phyloP scores from a whole-genome alignment of 1,139 yeast species.

The Yamadazyma sp. region DNA sequence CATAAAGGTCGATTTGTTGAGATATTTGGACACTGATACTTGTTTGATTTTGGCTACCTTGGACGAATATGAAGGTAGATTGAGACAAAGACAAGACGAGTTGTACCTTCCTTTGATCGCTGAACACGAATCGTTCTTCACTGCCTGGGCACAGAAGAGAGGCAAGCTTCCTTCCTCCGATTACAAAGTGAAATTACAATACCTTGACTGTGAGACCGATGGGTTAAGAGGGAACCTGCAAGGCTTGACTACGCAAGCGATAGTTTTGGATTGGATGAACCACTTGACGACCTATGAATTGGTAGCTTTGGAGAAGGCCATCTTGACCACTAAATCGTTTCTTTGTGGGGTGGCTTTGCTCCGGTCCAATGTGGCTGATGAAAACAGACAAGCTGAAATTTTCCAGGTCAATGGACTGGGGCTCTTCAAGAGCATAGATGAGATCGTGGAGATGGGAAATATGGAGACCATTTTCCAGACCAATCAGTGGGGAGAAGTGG shows the following conservation, averaged over 20 bases:
- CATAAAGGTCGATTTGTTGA: conserved; percentile 57
- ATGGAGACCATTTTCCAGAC: conserved; percentile 85
- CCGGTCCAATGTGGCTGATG: conserved; percentile 36
- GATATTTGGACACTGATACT: conserved; percentile 92
- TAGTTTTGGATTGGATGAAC: conserved; percentile 66
- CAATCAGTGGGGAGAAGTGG: conserved; percentile 95
- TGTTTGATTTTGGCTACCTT: conserved; percentile 81
- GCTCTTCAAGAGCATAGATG: conserved; percentile 54
- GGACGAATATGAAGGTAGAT: conserved; percentile 78
- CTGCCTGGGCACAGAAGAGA: conserved; percentile 32
- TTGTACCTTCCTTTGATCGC: conserved; percentile 71
- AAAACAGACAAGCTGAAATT: conserved; percentile 20
- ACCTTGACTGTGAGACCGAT: conserved; percentile 75
- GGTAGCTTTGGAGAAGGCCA: conserved; percentile 86
- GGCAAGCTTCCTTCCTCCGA: conserved; percentile 30
- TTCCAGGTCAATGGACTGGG: conserved; percentile 38
- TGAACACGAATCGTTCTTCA: conserved; percentile 63
- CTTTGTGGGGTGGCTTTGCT: conserved; percentile 63
- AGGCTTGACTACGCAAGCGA: conserved; percentile 54
- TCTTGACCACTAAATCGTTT: conserved; percentile 81
- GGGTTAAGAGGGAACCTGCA: conserved; percentile 84
- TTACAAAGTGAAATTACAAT: conserved; percentile 40
- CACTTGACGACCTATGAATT: conserved; percentile 70
- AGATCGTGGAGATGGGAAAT: conserved; percentile 74
- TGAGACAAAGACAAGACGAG: conserved; percentile 75